These are phyloP conservation scores for Dicorynia guianensis DNA, from an alignment of 306 rosid genomes.

Conservation along the genomic window DNA sequence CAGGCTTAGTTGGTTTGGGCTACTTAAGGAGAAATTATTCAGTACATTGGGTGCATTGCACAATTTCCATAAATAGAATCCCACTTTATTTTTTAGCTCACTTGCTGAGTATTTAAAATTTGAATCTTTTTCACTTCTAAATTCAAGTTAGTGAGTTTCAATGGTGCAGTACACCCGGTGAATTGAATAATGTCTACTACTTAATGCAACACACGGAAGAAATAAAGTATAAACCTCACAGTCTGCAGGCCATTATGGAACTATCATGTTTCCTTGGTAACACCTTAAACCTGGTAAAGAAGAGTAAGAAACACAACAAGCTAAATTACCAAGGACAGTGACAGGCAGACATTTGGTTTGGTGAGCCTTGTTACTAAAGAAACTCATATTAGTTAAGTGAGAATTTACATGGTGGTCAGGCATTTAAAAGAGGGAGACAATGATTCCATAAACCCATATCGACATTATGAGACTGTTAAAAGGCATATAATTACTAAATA, in stretches of 20 bases:
- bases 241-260: neutral
- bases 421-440: neutral
- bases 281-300: neutral
- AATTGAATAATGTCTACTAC: too few species aligned
- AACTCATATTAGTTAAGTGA: conserved; percentile 3
- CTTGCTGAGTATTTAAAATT: too few species aligned
- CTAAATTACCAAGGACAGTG: neutral
- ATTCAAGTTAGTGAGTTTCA: too few species aligned
- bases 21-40: too few species aligned
- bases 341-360: neutral
- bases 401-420: neutral
- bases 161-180: too few species aligned
- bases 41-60: too few species aligned
- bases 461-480: neutral
- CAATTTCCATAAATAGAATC: too few species aligned
- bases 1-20: neutral
- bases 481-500: neutral
- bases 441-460: neutral
- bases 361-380: neutral
- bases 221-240: neutral
- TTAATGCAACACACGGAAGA: neutral
- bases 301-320: neutral
- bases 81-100: too few species aligned
- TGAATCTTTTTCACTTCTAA: too few species aligned
- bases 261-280: conserved; percentile 3